phyloP scores from a whole-genome alignment of 345 rosid genomes.

The Moringa oleifera region DNA sequence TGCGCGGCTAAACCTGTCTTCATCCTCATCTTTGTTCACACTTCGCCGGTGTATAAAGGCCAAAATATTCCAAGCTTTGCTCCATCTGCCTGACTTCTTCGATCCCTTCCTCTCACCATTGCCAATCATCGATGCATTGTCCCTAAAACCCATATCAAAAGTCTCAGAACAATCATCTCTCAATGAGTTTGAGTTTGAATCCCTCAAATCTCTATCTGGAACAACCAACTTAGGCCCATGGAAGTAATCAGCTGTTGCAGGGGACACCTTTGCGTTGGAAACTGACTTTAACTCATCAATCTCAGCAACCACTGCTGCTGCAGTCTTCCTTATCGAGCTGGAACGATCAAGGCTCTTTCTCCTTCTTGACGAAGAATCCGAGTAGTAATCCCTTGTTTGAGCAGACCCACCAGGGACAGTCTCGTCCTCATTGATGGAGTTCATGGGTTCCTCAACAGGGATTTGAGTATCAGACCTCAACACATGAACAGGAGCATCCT shows the following conservation, averaged over 20 bases:
- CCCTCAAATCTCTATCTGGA: conserved; percentile 46
- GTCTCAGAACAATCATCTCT: conserved; percentile 79
- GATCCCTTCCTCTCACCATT: conserved; percentile 48
- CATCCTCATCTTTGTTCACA: conserved; percentile 63
- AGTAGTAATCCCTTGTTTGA: conserved; percentile 89
- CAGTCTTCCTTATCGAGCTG: conserved; percentile 66
- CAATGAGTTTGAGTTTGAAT: conserved; percentile 61
- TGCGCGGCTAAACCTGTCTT: conserved; percentile 57
- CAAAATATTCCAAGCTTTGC: conserved; percentile 85
- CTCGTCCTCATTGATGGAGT: conserved; percentile 42
- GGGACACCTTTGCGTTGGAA: conserved; percentile 69
- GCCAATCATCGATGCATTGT: conserved; percentile 43
- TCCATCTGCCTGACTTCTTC: conserved; percentile 77
- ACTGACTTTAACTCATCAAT: conserved; percentile 61
- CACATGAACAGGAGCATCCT: conserved; percentile 61
- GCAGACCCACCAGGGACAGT: conserved; percentile 76
- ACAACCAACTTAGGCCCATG: conserved; percentile 37
- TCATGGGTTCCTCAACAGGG: conserved; percentile 66
- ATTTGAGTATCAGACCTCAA: conserved; percentile 62
- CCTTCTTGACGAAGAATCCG: conserved; percentile 70
- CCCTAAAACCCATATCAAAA: conserved; percentile 55
- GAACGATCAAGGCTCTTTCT: conserved; percentile 89
- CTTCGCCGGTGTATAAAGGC: conserved; percentile 63
- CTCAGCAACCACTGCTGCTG: conserved; percentile 78
- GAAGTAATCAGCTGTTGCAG: conserved; percentile 45